phyloP scores from a whole-genome alignment of 768 basidiomycete species.

The Russula vinacea region DNA sequence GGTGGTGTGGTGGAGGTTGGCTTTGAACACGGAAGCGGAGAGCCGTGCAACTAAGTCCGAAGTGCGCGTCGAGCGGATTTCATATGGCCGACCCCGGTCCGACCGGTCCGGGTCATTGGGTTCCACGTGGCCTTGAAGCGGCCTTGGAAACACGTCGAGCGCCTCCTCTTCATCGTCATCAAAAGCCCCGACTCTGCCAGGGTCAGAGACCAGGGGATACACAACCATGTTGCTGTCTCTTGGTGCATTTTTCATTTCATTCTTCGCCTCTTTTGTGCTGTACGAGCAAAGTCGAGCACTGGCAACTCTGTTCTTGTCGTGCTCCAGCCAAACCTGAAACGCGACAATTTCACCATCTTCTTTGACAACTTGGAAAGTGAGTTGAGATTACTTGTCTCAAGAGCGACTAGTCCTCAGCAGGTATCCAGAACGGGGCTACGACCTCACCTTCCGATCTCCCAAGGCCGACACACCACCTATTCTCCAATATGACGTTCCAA shows the following conservation, averaged over 20 bases:
- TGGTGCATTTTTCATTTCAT: constrained; percentile 33
- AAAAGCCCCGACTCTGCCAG: not conserved
- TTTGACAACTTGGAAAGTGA: constrained; percentile 73
- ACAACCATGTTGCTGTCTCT: constrained; percentile 34
- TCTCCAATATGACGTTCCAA: constrained; percentile 65
- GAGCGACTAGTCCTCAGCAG: constrained; percentile 15
- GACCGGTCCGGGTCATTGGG: not conserved
- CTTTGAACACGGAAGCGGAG: too few relatives aligned
- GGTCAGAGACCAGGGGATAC: constrained; percentile 11
- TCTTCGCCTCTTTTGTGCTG: constrained; percentile 34
- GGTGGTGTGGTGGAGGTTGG: not conserved
- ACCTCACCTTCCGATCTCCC: constrained; percentile 82
- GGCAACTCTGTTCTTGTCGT: constrained; percentile 83
- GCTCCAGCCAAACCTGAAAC: constrained; percentile 67
- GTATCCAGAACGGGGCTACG: constrained; percentile 69
- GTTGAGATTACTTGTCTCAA: constrained; percentile 20
- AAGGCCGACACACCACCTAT: constrained; percentile 67
- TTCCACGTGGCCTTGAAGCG: not conserved
- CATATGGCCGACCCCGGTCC: not conserved
- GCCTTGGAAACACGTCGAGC: not conserved
- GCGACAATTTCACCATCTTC: constrained; percentile 74
- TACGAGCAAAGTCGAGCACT: constrained; percentile 65
- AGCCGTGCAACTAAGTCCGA: not conserved
- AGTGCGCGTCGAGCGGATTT: not conserved
- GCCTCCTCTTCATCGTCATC: not conserved